Conservation (phyloP, 306 rosid species). For the Quillaja saponaria region DNA sequence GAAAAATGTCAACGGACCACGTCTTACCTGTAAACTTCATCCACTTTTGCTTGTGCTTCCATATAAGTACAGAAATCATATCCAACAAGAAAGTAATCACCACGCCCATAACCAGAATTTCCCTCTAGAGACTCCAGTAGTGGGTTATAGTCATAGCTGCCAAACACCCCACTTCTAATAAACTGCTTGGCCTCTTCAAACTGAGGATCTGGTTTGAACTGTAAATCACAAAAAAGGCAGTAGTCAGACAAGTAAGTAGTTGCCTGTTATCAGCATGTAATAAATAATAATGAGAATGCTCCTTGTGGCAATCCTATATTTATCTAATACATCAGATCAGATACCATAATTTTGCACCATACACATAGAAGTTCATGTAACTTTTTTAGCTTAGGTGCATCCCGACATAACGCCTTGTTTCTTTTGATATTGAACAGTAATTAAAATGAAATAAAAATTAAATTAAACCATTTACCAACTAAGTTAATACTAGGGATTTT, state of each 20-base stretch:
- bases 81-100: slow-evolving; percentile 96
- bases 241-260: slow-evolving; percentile 28
- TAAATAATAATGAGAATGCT: slow-evolving; percentile 12
- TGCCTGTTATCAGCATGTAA: slow-evolving; percentile 20
- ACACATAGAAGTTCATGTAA: too few relatives aligned
- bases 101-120: slow-evolving; percentile 88
- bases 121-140: slow-evolving; percentile 89
- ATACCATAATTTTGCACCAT: too few relatives aligned
- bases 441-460: too few relatives aligned
- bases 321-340: too few relatives aligned
- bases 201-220: slow-evolving; percentile 90
- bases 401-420: too few relatives aligned
- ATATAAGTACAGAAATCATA: slow-evolving; percentile 96
- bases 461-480: too few relatives aligned
- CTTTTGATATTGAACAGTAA: too few relatives aligned
- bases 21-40: too few relatives aligned
- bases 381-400: too few relatives aligned
- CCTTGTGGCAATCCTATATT: background rate
- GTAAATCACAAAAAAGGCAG: slow-evolving; percentile 39
- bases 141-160: slow-evolving; percentile 68
- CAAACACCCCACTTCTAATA: slow-evolving; percentile 84
- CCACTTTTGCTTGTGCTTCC: slow-evolving; percentile 92
- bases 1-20: too few relatives aligned
- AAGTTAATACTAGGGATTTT: too few relatives aligned
- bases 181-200: slow-evolving; percentile 87